Percentiles rank a stretch among this genome's conserved stretches.
phyloP scores from a whole-genome alignment of 768 basidiomycete genomes.

The Hericium erinaceus region DNA sequence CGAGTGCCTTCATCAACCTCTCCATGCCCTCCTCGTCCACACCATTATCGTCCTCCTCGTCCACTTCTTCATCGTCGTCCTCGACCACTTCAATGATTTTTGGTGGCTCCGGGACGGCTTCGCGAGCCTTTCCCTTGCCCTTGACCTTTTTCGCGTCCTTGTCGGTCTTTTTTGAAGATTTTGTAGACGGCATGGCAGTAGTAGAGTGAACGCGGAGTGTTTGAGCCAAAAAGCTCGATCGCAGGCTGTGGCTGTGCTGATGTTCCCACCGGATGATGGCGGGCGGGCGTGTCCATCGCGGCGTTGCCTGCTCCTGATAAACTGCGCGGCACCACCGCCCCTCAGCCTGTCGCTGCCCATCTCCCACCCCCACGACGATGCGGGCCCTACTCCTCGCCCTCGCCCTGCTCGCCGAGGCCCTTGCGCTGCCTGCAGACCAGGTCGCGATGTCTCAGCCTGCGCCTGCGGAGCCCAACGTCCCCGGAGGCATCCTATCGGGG shows the following conservation, averaged over 20 bases:
- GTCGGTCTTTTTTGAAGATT: conserved; percentile 1
- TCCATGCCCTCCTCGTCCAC: conserved; percentile 52
- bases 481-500: conserved; percentile 17
- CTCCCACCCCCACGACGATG: neutral
- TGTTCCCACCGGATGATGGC: neutral
- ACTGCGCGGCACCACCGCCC: neutral
- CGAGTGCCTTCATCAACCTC: conserved; percentile 45
- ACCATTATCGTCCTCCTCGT: conserved; percentile 27
- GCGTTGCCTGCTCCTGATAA: neutral
- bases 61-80: conserved; percentile 5
- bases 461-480: no score
- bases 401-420: neutral
- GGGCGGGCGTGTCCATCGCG: neutral
- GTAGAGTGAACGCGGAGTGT: neutral
- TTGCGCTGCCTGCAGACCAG: neutral
- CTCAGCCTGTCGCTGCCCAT: neutral
- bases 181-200: neutral
- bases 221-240: neutral
- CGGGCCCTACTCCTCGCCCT: neutral
- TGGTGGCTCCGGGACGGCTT: neutral
- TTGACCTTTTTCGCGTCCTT: neutral
- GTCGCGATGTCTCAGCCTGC: no score
- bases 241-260: neutral
- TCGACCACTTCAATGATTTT: neutral
- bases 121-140: neutral